Base-by-base conservation (phyloP, 768 basidiomycete genomes). In the Naganishia antarctica region DNA sequence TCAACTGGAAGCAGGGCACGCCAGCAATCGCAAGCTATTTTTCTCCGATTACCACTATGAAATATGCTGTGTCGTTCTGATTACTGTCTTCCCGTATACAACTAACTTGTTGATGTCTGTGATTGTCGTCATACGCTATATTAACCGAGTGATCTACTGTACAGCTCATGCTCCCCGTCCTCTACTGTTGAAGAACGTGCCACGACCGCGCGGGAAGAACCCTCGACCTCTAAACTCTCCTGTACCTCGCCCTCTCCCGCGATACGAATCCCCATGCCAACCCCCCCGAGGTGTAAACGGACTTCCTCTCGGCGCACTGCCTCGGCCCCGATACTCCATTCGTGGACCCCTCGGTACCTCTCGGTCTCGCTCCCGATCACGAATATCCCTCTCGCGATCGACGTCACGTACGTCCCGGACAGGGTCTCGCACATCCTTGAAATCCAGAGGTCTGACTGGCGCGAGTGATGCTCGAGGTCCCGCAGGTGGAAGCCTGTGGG, bases 211-310 rank as follows among this genome's bases (percentile, higher is more conserved):
- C 23, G 59, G 29, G 31, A 32, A 46, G 23, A 28, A 44, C 8
- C 63, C 53, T 25, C 63, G 51, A 7, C 63, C 63, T 44, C 63
- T 5, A 28, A 45, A 64, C 43, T 57, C 51, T n/a, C 50, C 62
- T n/a, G 51, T 47, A 5, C 62, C 62, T 18, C 62, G 34, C 7
- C 51, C 44, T 26, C 63, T 45, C 18, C 63, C 63, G 6, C 63
- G 63, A 43, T 64, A 64, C 11, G 53, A 41, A 41, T 59, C 63
- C 1, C 51, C 53, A 18, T 59, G 40, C 63, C 63, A 64, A 4
- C 51, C 53, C 13, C 63, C 63, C 18, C 63, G 21, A 12, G 63
- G 63, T 18, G 53, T 34, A n/a, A 51, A 64, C 2, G 63, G 51
- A 5, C 9, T 26, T 18, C 51, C 63, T 26, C 63, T 25, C 29